Evolutionary conservation across 257 asterid species (phyloP).

Genomic region (Rehmannia glutinosa): DNA sequence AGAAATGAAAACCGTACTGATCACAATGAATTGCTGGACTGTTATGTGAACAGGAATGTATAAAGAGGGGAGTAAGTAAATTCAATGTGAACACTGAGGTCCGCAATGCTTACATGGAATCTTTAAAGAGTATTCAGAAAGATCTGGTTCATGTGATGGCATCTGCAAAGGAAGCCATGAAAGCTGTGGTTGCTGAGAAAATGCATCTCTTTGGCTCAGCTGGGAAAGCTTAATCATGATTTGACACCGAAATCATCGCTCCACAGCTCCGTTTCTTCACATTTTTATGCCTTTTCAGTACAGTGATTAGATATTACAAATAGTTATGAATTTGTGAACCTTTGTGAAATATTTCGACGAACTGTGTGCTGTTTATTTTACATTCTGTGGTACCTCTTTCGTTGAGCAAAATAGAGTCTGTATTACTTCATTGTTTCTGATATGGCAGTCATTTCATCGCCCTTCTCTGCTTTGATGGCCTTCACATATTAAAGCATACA

Average conservation of each 20-base stretch:
- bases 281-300: not conserved
- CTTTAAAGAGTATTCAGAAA: constrained; percentile 43
- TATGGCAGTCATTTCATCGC: not conserved
- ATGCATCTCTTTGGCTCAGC: constrained; percentile 89
- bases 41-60: constrained; percentile 73
- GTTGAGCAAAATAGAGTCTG: not conserved
- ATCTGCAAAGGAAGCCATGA: constrained; percentile 91
- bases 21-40: no score
- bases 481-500: not conserved
- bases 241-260: not conserved
- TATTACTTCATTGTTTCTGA: not conserved
- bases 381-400: not conserved
- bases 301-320: not conserved
- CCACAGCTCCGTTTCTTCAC: no score
- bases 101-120: constrained; percentile 77
- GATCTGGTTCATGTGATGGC: constrained; percentile 73
- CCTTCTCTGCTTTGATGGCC: not conserved
- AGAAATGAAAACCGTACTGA: no score
- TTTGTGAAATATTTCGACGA: not conserved
- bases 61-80: constrained; percentile 75
- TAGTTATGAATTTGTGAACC: not conserved
- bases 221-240: constrained; percentile 49
- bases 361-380: not conserved
- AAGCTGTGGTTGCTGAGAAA: constrained; percentile 78
- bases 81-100: constrained; percentile 96